Evolutionary conservation across 306 rosid genomes (phyloP).

Genomic region (Begonia masoniana): DNA sequence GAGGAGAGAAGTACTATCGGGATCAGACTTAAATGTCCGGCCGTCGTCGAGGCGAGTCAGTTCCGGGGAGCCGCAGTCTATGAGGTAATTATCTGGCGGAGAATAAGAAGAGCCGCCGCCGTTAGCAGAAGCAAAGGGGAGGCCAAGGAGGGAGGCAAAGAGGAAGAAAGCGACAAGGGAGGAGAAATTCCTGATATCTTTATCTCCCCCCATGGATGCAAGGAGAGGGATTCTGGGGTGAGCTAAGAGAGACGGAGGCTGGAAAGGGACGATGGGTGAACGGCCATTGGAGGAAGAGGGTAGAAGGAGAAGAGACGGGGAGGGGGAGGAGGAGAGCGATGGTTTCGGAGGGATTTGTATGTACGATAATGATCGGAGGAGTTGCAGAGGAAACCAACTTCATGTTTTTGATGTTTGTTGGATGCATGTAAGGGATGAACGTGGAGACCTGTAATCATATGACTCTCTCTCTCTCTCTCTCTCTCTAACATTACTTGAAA

Average conservation of each 20-base stretch:
- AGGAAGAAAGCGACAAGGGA: slow-evolving; percentile 9
- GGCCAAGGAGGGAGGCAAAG: slow-evolving; percentile 6
- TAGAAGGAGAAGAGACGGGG: not conserved
- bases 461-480: not conserved
- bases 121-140: slow-evolving; percentile 7
- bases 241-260: slow-evolving; percentile 1
- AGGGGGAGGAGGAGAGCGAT: slow-evolving; percentile 7
- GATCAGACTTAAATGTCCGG: slow-evolving; percentile 66
- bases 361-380: slow-evolving; percentile 5
- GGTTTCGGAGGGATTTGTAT: slow-evolving; percentile 8
- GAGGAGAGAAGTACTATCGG: slow-evolving; percentile 40
- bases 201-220: slow-evolving; percentile 10
- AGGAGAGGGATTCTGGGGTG: not conserved
- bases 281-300: not conserved
- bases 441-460: slow-evolving; percentile 19
- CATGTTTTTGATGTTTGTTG: slow-evolving; percentile 14
- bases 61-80: slow-evolving; percentile 53
- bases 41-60: slow-evolving; percentile 38
- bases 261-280: not conserved
- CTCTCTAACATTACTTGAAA: not conserved
- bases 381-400: slow-evolving; percentile 10
- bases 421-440: slow-evolving; percentile 20
- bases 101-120: slow-evolving; percentile 5
- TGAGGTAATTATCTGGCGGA: slow-evolving; percentile 49
- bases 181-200: slow-evolving; percentile 12